These are phyloP conservation scores for Apiosordaria backusii DNA, from an alignment of 495 filamentous ascomycete species.

Conservation along the genomic window DNA sequence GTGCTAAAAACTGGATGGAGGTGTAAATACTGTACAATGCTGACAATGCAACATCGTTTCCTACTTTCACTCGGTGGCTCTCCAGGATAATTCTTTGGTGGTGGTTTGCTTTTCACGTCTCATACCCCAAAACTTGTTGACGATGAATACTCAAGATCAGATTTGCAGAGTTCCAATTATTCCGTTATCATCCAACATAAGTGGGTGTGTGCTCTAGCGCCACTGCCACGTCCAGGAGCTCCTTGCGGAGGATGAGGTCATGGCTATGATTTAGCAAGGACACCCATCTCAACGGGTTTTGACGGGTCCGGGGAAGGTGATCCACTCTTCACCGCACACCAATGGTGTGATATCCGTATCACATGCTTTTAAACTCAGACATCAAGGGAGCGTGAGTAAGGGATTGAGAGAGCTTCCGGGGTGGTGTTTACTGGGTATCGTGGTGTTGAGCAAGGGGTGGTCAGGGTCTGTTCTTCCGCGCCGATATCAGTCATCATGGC, in stretches of 20 bases:
- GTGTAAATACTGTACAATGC: conserved; percentile 44
- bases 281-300: background rate
- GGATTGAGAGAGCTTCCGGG: background rate
- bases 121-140: background rate
- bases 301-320: background rate
- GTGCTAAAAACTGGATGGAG: conserved; percentile 17
- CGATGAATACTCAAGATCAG: background rate
- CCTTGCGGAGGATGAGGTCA: background rate
- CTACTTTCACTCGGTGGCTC: conserved; percentile 7
- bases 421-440: background rate
- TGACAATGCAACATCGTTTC: conserved; percentile 34
- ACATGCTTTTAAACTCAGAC: background rate
- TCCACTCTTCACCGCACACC: background rate
- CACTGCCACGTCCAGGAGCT: background rate
- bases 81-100: background rate
- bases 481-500: background rate
- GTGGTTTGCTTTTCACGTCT: background rate
- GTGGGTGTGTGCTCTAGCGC: too few relatives aligned
- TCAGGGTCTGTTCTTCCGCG: background rate
- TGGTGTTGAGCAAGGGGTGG: background rate
- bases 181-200: too few relatives aligned
- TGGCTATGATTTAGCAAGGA: background rate
- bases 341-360: background rate
- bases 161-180: background rate
- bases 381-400: background rate